Evolutionary conservation across 805 yeast species (phyloP).

Genomic region (Ascoidea rubescens): DNA sequence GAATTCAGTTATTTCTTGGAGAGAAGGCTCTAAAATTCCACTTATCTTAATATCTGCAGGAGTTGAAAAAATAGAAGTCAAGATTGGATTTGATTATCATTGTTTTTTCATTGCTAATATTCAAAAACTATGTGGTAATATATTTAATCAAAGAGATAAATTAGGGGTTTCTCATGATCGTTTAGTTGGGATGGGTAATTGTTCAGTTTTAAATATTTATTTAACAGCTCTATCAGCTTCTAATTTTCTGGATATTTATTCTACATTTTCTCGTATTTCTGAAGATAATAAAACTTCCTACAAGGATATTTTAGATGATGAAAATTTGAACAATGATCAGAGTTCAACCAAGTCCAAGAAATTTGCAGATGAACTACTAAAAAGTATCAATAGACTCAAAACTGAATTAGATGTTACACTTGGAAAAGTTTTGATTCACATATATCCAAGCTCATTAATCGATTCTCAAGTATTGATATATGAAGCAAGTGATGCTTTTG

Average conservation of each 20-base stretch:
- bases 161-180: conserved; percentile 40
- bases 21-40: conserved; percentile 40
- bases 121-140: conserved; percentile 31
- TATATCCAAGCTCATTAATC: conserved; percentile 71
- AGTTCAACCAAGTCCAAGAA: conserved; percentile 8
- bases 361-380: conserved; percentile 1
- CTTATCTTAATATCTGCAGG: conserved; percentile 49
- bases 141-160: conserved; percentile 53
- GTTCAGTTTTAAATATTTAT: conserved; percentile 43
- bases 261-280: conserved; percentile 53
- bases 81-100: conserved; percentile 74
- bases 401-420: conserved; percentile 55
- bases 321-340: neutral
- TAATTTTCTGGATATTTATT: conserved; percentile 63
- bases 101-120: conserved; percentile 57
- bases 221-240: conserved; percentile 81
- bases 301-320: conserved; percentile 54
- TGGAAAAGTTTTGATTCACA: conserved; percentile 41
- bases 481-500: conserved; percentile 39
- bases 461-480: conserved; percentile 67
- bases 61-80: conserved; percentile 38
- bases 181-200: conserved; percentile 34
- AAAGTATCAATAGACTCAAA: conserved; percentile 23
- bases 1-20: conserved; percentile 65
- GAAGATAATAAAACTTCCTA: conserved; percentile 65